Base-by-base conservation (phyloP, 495 filamentous ascomycete species). In the Chaetomium tenue region DNA sequence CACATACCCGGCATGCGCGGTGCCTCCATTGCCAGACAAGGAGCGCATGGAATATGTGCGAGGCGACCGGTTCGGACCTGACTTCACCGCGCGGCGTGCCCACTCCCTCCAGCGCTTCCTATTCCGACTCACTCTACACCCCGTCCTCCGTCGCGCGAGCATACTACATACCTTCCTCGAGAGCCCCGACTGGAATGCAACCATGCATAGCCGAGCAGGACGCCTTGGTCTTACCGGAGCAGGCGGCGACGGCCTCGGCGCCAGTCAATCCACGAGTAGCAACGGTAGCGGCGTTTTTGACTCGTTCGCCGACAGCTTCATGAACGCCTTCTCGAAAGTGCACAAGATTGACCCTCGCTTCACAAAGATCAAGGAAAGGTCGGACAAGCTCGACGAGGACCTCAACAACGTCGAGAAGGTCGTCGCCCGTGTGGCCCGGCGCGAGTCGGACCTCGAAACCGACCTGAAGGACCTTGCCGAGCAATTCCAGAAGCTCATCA, bases 41-140 rank as follows among this genome's bases (percentile, higher is more conserved):
- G 93, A 98, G 82, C 96, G 96, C 74, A 94, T 98, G 90, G 91
- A 94, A 71, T 97, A 97, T 70, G 95, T 97, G 42, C 89, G 92
- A 58, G 95, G 95, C 59, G 93, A 98, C 77, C 88, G 94, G 47
- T 98, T 98, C 76, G 91, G 92, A 2, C 75, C 88, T 18, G 95
- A 98, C 73, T 98, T 98, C 75, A 98, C 91, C n/a, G 82, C 85
- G 39, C 86, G 94, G 23, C 86, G 94, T 39, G 91, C 91, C 37
- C 90, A 92, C 81, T 97, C 93, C 20, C 81, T 98, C 58, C 88
- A 95, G 73, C 89, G 94, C 48, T 98, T 98, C 72, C 82, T 98
- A 33, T 88, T 89, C 69, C 91, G 94, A 12, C 74, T 97, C 56
- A 86, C 91, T 0, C 81, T 96, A 33, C 94, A 98, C 73, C 94